Base-by-base conservation (phyloP, 306 rosid genomes). In the Cicer pinnatifidum region DNA sequence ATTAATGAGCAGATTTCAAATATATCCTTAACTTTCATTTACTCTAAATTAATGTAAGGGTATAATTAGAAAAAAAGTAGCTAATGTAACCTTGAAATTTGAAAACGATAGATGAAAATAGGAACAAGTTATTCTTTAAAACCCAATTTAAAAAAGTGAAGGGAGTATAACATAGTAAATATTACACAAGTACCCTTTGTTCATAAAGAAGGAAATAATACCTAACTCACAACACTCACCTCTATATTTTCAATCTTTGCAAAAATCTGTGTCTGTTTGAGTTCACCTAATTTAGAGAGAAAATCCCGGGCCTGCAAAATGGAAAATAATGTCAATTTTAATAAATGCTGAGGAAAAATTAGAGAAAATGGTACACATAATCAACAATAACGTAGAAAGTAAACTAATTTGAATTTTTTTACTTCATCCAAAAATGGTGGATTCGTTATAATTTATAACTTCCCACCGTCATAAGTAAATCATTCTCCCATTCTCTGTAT, bases 241-340 rank as follows among this genome's bases (percentile, higher is more conserved):
- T 91, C 97, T 19, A 78, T 58, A 81, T 85, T 89, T 79, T 91
- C 97, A 67, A 91, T 87, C 88, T 91, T 91, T 6, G 97, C 97
- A 77, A 80, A 89, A 78, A 91, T 81, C 41, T 87, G 90, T 48
- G 97, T 88, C 83, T 91, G 91, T 64, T 82, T 89, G 75, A 91
- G 91, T 61, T 79, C 84, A 57, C 90, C 80, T 28, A 63, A 47
- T 71, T 74, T 70, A 44, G 77, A 69, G 71, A 83, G 70, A 81
- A 75, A 72, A 71, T 76, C 90, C 57, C 82, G 87, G 71, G 77
- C 98, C 98, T 93, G 81, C 73, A 78, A 84, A 77, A 50, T 64
- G 48, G 45, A 1, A 63, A 11, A 16, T 51, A 19, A 8, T 38
- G 20, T 33, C 52, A 9, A 1, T 17, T 7, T 35, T 28, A 28